Evolutionary conservation across 768 basidiomycete genomes (phyloP).

Genomic region (Tylopilus intermedius): DNA sequence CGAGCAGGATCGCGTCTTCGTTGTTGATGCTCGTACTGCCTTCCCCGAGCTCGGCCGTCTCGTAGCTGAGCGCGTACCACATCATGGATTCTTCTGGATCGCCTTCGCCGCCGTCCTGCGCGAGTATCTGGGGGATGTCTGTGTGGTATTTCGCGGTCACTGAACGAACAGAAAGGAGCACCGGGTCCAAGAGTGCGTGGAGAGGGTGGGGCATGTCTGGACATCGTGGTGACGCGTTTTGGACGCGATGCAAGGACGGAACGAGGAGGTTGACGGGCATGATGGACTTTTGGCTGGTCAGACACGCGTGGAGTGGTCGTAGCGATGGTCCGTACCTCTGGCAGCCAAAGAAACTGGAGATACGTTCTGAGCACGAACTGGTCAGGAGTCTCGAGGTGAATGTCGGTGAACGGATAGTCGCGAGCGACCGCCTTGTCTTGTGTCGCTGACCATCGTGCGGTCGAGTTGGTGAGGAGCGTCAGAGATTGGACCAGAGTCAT

Average conservation of each 20-base stretch:
- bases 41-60: slow-evolving; percentile 36
- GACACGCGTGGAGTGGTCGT: slow-evolving; percentile 1
- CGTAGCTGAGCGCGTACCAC: slow-evolving; percentile 68
- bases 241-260: slow-evolving; percentile 51
- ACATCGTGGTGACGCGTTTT: slow-evolving; percentile 27
- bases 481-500: slow-evolving; percentile 20
- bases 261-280: slow-evolving; percentile 61
- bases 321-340: slow-evolving; percentile 46
- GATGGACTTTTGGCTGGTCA: slow-evolving; percentile 48
- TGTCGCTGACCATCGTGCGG: slow-evolving; percentile 47
- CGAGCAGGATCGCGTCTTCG: slow-evolving; percentile 30
- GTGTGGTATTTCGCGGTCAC: slow-evolving; percentile 57
- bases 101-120: slow-evolving; percentile 54
- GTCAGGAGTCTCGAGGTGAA: slow-evolving; percentile 44
- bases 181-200: slow-evolving; percentile 52
- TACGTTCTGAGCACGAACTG: slow-evolving; percentile 61
- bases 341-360: slow-evolving; percentile 74
- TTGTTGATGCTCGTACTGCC: slow-evolving; percentile 18
- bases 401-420: slow-evolving; percentile 51
- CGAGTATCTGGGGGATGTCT: slow-evolving; percentile 58
- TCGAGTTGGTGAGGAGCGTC: slow-evolving; percentile 18
- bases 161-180: slow-evolving; percentile 56
- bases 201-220: slow-evolving; percentile 45
- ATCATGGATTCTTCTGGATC: slow-evolving; percentile 69
- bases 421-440: slow-evolving; percentile 56